A percentile compares a stretch with the other conserved stretches of the same genome.
These are phyloP conservation scores for Rhodotorula diobovata DNA, from an alignment of 768 basidiomycete species.

Conservation along the genomic window DNA sequence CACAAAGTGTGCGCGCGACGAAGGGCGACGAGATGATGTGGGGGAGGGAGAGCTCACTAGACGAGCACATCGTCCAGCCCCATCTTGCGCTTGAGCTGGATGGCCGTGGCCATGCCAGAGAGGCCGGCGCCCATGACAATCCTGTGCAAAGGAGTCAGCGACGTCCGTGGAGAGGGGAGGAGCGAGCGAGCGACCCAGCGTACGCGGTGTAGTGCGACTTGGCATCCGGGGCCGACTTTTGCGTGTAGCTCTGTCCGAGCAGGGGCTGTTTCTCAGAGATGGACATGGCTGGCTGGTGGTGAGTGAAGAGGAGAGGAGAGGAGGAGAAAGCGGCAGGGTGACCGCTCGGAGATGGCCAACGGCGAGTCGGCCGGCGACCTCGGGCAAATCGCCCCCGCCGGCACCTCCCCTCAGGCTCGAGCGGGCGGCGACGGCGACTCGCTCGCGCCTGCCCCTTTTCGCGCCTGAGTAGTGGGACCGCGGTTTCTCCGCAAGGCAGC, in stretches of 20 bases:
- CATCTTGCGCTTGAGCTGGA: conserved; percentile 40
- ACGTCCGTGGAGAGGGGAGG: not conserved
- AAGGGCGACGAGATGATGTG: not conserved
- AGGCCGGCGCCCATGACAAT: conserved; percentile 43
- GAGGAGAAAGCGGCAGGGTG: too few species aligned
- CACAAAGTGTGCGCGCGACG: too few species aligned
- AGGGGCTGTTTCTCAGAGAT: not conserved
- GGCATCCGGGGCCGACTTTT: conserved; percentile 11
- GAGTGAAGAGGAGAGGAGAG: not conserved
- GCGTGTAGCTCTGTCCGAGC: not conserved
- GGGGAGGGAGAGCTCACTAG: conserved; percentile 22
- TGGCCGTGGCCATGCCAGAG: conserved; percentile 38
- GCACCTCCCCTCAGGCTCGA: too few species aligned
- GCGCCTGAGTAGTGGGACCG: too few species aligned
- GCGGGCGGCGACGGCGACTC: too few species aligned
- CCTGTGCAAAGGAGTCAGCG: not conserved
- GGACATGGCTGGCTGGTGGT: not conserved
- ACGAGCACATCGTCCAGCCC: conserved; percentile 39
- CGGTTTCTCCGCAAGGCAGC: too few species aligned
- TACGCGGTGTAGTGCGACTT: conserved; percentile 28
- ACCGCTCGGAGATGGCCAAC: too few species aligned
- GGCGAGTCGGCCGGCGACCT: too few species aligned
- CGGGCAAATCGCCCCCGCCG: too few species aligned
- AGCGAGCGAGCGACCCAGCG: not conserved
- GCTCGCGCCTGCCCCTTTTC: too few species aligned